Evolutionary conservation across 768 basidiomycete species (phyloP).

Genomic region (Leccinum rimulosum): DNA sequence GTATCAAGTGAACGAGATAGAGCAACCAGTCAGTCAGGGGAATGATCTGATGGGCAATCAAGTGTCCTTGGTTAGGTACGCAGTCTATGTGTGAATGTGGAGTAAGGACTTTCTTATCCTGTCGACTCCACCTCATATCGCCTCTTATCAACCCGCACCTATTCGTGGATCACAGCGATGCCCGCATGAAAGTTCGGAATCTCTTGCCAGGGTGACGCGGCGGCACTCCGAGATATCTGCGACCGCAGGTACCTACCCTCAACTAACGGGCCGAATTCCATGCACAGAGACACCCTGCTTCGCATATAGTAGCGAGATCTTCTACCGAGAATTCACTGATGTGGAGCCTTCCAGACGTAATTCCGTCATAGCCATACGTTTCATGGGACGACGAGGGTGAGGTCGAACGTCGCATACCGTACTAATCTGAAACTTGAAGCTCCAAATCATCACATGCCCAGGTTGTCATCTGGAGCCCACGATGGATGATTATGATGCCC

Average conservation of each 20-base stretch:
- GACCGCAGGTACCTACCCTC: not conserved
- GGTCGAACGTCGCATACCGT: not conserved
- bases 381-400: not conserved
- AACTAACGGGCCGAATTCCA: not conserved
- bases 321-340: not conserved
- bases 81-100: not conserved
- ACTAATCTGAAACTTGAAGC: not conserved
- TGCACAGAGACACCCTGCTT: not conserved
- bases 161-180: not conserved
- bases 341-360: conserved; percentile 6
- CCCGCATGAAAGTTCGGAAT: not conserved
- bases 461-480: not conserved
- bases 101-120: conserved; percentile 7
- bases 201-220: not conserved
- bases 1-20: not conserved
- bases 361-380: conserved; percentile 1
- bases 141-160: not conserved
- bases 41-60: not conserved
- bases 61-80: not conserved
- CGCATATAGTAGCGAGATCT: not conserved
- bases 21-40: not conserved
- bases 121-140: not conserved
- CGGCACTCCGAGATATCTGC: not conserved
- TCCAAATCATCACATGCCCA: not conserved
- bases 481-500: not conserved